These are phyloP conservation scores for Onygenales sp. DNA, from an alignment of 2,329 filamentous ascomycete species.

Conservation along the genomic window DNA sequence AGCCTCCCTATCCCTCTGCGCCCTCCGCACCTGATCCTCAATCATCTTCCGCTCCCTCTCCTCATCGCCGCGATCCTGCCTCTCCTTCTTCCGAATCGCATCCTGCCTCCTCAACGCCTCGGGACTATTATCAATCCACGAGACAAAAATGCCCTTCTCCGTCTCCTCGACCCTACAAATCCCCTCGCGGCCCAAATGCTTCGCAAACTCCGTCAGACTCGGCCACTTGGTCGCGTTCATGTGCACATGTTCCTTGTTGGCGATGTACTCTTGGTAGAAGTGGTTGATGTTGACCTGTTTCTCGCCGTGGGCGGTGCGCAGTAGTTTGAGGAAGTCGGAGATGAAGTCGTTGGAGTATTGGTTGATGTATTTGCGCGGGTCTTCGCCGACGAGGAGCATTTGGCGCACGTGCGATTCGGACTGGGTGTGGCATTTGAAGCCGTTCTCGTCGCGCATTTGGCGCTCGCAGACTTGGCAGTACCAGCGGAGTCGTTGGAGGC, in stretches of 20 bases:
- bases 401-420: conserved; percentile 82
- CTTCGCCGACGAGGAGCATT: conserved; percentile 78
- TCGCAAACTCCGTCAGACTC: conserved; percentile 80
- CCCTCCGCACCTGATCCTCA: conserved; percentile 71
- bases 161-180: conserved; percentile 86
- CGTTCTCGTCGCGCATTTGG: conserved; percentile 77
- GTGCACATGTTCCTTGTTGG: conserved; percentile 78
- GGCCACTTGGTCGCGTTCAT: conserved; percentile 92
- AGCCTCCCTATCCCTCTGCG: conserved; percentile 26
- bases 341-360: conserved; percentile 75
- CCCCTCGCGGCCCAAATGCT: conserved; percentile 74
- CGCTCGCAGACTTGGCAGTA: conserved; percentile 78
- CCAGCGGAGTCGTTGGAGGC: conserved; percentile 71
- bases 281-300: conserved; percentile 83
- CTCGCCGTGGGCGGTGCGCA: conserved; percentile 79
- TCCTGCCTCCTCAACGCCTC: conserved; percentile 75
- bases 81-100: conserved; percentile 71
- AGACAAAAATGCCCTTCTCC: conserved; percentile 73
- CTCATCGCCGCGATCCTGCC: conserved; percentile 83
- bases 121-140: conserved; percentile 86
- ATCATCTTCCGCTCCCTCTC: conserved; percentile 83
- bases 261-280: conserved; percentile 92
- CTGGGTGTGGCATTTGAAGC: conserved; percentile 76
- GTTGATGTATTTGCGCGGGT: conserved; percentile 74
- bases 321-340: conserved; percentile 64